Evolutionary conservation across 2,329 filamentous ascomycete genomes (phyloP).

Genomic region (Claviceps pazoutovae): DNA sequence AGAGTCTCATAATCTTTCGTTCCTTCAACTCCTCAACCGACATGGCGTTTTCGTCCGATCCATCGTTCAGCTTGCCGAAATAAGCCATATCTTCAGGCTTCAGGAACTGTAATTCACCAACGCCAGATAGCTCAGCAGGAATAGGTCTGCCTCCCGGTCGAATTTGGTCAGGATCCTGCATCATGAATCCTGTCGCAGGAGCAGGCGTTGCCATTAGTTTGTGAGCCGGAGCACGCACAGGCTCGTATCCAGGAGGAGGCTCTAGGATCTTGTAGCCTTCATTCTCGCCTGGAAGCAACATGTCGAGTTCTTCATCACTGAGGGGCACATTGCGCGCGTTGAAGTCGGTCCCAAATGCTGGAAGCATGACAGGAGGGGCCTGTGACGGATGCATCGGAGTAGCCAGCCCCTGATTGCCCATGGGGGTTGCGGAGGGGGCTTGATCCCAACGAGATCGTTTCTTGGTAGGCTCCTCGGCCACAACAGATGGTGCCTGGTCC

Average conservation of each 20-base stretch:
- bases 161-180: constrained; percentile 84
- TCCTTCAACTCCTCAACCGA: constrained; percentile 94
- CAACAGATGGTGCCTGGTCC: constrained; percentile 62
- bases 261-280: constrained; percentile 90
- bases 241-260: constrained; percentile 83
- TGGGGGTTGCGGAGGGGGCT: constrained; percentile 66
- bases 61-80: constrained; percentile 93
- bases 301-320: constrained; percentile 87
- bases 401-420: constrained; percentile 58
- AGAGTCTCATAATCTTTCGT: constrained; percentile 91
- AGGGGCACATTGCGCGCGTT: constrained; percentile 59
- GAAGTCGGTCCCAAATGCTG: constrained; percentile 70
- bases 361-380: constrained; percentile 29
- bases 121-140: constrained; percentile 87
- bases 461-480: constrained; percentile 46
- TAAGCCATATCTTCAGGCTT: constrained; percentile 98
- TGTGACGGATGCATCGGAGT: constrained; percentile 66
- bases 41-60: constrained; percentile 78
- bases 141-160: constrained; percentile 77
- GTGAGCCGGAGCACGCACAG: constrained; percentile 61
- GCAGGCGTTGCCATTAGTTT: constrained; percentile 61
- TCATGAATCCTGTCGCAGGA: constrained; percentile 82
- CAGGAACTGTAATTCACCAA: constrained; percentile 94
- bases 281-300: constrained; percentile 73
- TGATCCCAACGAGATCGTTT: constrained; percentile 86